A percentile compares a stretch with the other conserved stretches of the same genome.
Conservation (phyloP, 345 rosid genomes). For the Salix udensis region DNA sequence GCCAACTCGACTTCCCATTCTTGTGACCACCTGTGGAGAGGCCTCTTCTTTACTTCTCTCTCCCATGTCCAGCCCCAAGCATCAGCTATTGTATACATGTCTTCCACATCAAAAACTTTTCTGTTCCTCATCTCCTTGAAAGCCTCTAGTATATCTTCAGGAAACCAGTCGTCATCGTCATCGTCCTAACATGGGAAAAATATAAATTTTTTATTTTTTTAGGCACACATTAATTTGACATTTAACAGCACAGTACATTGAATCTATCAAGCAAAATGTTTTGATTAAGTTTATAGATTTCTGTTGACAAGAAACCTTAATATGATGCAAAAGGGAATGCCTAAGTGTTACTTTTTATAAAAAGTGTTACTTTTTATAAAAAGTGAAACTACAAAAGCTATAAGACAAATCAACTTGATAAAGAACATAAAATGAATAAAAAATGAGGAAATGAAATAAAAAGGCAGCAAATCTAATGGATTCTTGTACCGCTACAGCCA, state of each 20-base stretch:
- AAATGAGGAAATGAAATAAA: neutral
- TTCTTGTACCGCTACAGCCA: conserved; percentile 56
- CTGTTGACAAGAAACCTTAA: neutral
- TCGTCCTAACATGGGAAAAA: conserved; percentile 55
- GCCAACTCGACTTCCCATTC: conserved; percentile 98
- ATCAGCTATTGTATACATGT: conserved; percentile 95
- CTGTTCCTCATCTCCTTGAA: conserved; percentile 81
- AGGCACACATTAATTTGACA: neutral
- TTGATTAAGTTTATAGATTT: neutral
- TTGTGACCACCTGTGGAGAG: conserved; percentile 82
- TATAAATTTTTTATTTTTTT: neutral
- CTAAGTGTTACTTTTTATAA: too few species aligned
- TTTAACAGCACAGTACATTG: neutral
- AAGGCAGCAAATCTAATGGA: neutral
- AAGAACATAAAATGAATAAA: neutral
- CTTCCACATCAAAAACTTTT: conserved; percentile 65
- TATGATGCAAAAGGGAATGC: neutral
- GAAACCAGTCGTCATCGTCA: conserved; percentile 88
- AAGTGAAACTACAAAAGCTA: neutral
- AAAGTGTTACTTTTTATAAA: too few species aligned
- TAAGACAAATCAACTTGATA: neutral
- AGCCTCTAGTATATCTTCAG: conserved; percentile 76
- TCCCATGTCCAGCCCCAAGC: conserved; percentile 99
- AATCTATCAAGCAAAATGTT: neutral
- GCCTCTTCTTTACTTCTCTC: conserved; percentile 61